Evolutionary conservation across 2,329 filamentous ascomycete species (phyloP), one percentile per base, ranked within the genome.

Genomic region (Pseudogymnoascus pannorum): DNA sequence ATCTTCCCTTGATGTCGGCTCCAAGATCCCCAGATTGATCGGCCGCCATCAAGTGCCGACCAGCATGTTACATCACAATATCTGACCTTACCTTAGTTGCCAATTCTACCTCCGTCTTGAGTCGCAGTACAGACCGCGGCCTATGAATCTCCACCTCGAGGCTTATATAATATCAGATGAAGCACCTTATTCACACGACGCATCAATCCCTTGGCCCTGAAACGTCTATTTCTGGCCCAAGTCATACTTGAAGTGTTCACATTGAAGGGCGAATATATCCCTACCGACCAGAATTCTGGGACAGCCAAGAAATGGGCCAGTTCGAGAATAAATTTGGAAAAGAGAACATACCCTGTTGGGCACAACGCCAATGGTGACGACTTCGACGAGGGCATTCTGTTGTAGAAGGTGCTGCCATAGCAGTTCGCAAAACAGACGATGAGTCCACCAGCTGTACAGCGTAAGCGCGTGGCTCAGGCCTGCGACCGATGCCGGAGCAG

Each of bases 401-500:
- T 31, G 26, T 31, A 18, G 48, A 18, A 31, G 48, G n/a, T 18
- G 24, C 48, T 54, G 26, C 16, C 24, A 24, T 11, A 11, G 16
- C 48, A 31, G 9, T 18, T 31, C 26, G 16, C 48, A 54, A 54
- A 31, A n/a, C 5, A 54, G 24, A 54, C 26, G 9, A 58, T 58
- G 57, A 58, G 31, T 36, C 57, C 57, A 4, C 31, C 57, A 7
- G 57, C 31, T 16, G 31, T 40, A 12, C 57, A 58, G 57, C 57
- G 57, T 18, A 58, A 58, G 29, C 31, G 57, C 7, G 31, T 58
- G 18, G 18, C 57, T n/a, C 57, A 58, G 64, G 87, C 87, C 33
- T 89, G 87, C 73, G 86, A 89, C 68, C 84, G 84, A 66, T 89
- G 87, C 69, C 81, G 87, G 54, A 78, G 79, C 12, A 84, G 84